Conservation (phyloP, 139 green algal species). For the Penium margaritaceum region DNA sequence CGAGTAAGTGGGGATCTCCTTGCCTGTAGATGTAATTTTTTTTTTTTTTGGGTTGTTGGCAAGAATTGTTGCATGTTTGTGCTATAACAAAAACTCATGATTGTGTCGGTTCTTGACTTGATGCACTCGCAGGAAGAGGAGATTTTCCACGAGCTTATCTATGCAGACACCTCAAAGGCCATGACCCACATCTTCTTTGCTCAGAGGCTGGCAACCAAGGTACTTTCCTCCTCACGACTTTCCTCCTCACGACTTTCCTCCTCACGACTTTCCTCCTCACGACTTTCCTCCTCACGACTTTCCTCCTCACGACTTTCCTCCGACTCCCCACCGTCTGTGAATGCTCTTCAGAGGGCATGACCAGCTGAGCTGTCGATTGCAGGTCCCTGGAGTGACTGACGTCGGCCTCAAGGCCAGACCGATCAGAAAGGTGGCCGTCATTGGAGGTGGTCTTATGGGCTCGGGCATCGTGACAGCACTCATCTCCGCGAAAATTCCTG, state of each 20-base stretch:
- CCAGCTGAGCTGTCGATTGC: constrained; percentile 6
- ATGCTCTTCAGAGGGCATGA: too few relatives aligned
- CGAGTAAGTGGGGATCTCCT: constrained; percentile 41
- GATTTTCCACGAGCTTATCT: constrained; percentile 40
- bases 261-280: too few relatives aligned
- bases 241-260: too few relatives aligned
- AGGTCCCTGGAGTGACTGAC: constrained; percentile 72
- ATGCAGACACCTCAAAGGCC: constrained; percentile 59
- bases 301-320: not conserved
- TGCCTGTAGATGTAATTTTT: not conserved
- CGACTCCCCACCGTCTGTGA: not conserved
- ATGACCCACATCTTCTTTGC: constrained; percentile 98
- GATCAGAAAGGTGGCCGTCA: constrained; percentile 74
- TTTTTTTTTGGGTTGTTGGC: not conserved
- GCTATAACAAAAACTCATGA: constrained; percentile 69
- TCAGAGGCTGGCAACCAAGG: constrained; percentile 80
- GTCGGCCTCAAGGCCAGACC: constrained; percentile 69
- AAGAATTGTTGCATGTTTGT: too few relatives aligned
- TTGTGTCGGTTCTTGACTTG: constrained; percentile 65
- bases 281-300: too few relatives aligned
- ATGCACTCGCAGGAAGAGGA: constrained; percentile 35
- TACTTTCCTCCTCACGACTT: constrained; percentile 4
- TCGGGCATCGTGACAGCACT: constrained; percentile 87
- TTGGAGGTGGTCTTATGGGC: constrained; percentile 95
- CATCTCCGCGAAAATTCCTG: constrained; percentile 60